A percentile compares a stretch with the other conserved stretches of the same genome.
Conservation (phyloP, 192 early-diverging fungal species). For the Backusella luteola region DNA sequence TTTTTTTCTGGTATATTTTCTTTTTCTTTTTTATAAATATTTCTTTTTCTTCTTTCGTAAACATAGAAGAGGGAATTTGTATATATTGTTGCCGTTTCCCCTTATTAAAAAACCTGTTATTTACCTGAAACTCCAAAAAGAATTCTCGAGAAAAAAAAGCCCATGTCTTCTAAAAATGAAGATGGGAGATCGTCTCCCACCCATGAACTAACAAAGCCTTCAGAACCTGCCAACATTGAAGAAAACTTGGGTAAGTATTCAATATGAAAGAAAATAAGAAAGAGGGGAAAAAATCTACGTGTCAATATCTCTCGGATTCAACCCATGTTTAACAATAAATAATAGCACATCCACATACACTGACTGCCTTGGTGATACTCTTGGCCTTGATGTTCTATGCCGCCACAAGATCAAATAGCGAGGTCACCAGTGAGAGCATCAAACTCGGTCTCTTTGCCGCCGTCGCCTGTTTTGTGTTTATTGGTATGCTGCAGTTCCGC, state of each 20-base stretch:
- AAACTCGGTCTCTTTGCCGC: conserved; percentile 52
- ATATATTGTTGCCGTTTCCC: neutral
- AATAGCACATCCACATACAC: conserved; percentile 53
- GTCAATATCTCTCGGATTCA: neutral
- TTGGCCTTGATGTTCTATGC: conserved; percentile 53
- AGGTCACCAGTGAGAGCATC: conserved; percentile 50
- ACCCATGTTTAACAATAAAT: neutral
- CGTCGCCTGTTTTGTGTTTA: conserved; percentile 64
- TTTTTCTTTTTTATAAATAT: neutral
- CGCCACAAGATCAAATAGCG: conserved; percentile 48
- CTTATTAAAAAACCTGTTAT: neutral
- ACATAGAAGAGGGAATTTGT: neutral
- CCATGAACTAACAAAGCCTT: neutral
- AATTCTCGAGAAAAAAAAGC: neutral
- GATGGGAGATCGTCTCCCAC: neutral
- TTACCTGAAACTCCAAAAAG: neutral
- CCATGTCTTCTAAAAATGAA: neutral
- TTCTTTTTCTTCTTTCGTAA: neutral
- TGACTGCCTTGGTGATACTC: conserved; percentile 51
- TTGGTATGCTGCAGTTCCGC: conserved; percentile 86
- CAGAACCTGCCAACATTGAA: neutral
- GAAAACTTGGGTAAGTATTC: neutral
- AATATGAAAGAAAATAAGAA: too few species aligned
- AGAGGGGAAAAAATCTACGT: too few species aligned
- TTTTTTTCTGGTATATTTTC: neutral